phyloP scores from a whole-genome alignment of 2,329 filamentous ascomycete species.

The Botrytis byssoidea region DNA sequence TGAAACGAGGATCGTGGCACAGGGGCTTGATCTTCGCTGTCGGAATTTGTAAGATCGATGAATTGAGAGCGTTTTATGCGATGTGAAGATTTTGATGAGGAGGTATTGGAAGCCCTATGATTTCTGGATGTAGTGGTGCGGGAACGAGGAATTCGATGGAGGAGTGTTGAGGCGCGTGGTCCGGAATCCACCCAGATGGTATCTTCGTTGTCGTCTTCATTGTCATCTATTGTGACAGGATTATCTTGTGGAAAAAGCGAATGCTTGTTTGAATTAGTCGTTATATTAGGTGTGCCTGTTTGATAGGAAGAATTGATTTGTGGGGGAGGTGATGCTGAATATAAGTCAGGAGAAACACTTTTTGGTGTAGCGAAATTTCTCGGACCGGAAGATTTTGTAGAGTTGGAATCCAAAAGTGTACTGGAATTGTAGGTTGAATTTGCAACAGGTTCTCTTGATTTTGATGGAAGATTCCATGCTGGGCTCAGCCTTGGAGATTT shows the following conservation, averaged over 20 bases:
- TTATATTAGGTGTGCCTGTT: neutral
- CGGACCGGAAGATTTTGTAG: no score
- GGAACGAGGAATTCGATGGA: neutral
- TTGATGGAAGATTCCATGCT: neutral
- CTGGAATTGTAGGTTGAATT: neutral
- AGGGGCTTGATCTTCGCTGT: neutral
- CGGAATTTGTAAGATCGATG: neutral
- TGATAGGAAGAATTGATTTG: neutral
- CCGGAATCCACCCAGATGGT: neutral
- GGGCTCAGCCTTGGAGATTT: slow-evolving; percentile 8
- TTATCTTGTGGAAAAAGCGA: neutral
- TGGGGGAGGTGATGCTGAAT: neutral
- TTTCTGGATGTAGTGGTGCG: neutral
- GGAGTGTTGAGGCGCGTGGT: neutral
- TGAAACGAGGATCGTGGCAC: neutral
- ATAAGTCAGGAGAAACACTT: neutral
- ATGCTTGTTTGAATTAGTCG: neutral
- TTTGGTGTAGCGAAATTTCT: neutral
- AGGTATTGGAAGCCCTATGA: neutral
- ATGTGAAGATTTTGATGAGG: neutral
- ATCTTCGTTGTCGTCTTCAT: neutral
- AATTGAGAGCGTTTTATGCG: neutral
- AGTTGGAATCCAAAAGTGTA: neutral
- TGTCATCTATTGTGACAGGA: neutral
- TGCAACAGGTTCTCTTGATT: neutral